Evolutionary conservation across 352 stramenopile species (phyloP).

Genomic region (Plasmopara halstedii): DNA sequence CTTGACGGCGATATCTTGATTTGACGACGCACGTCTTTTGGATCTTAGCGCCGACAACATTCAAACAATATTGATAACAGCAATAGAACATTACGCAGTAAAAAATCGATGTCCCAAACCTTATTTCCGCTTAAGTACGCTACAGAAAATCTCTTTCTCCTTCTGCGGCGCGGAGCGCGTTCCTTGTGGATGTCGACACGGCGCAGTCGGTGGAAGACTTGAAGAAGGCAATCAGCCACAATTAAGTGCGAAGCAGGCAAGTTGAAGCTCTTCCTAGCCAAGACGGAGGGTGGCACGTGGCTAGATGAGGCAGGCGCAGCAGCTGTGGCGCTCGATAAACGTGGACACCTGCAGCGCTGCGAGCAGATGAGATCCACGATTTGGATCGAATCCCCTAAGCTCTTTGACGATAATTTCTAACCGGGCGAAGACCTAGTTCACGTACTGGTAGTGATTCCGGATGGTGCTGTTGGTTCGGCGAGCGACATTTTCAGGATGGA

Average conservation of each 20-base stretch:
- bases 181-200: neutral
- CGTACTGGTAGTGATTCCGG: neutral
- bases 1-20: too few relatives aligned
- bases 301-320: neutral
- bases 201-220: neutral
- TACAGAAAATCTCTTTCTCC: too few relatives aligned
- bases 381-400: neutral
- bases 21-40: neutral
- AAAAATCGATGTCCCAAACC: neutral
- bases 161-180: neutral
- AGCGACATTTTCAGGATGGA: neutral
- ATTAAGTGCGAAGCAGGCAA: neutral
- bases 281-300: neutral
- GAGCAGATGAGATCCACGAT: neutral
- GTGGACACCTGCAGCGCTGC: neutral
- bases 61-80: neutral
- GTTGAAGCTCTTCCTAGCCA: neutral
- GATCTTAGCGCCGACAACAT: neutral
- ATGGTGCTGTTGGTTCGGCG: neutral
- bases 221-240: neutral
- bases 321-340: neutral
- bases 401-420: too few relatives aligned
- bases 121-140: neutral
- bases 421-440: too few relatives aligned
- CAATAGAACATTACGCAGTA: neutral